Evolutionary conservation across 179 eudicot genomes (phyloP).

Genomic region (Beta corolliflora): DNA sequence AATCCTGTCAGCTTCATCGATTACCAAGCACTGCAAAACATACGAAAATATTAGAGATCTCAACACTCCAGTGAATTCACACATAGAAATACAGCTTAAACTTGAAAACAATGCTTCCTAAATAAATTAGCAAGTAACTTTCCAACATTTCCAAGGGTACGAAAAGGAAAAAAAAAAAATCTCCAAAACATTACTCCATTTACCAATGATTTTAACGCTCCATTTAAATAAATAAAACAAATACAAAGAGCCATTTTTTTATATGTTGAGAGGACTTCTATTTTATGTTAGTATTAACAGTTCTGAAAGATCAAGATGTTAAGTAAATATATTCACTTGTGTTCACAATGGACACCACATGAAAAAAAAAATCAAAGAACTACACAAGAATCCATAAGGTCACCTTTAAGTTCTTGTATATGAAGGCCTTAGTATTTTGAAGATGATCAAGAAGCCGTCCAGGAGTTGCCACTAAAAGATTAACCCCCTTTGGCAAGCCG

Average conservation of each 20-base stretch:
- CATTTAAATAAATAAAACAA: background rate
- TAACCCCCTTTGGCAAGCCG: slow-evolving; percentile 76
- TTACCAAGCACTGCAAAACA: slow-evolving; percentile 62
- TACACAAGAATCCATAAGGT: background rate
- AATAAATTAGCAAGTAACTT: background rate
- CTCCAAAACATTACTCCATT: background rate
- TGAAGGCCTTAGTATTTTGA: slow-evolving; percentile 74
- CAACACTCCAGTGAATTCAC: background rate
- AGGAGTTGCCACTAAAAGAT: slow-evolving; percentile 84
- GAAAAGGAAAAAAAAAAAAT: background rate
- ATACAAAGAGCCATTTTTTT: background rate
- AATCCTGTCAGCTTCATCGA: slow-evolving; percentile 97
- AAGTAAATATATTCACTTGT: background rate
- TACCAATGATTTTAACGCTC: background rate
- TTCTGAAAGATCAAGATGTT: background rate
- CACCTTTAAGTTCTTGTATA: slow-evolving; percentile 75
- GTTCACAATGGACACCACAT: background rate
- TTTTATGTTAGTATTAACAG: background rate
- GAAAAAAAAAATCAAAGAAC: background rate
- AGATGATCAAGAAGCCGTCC: slow-evolving; percentile 96
- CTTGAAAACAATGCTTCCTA: background rate
- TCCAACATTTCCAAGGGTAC: background rate
- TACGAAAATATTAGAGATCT: background rate
- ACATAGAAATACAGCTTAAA: background rate
- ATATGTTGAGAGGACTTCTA: background rate